Base-by-base conservation (phyloP, 768 basidiomycete species). In the Mrakia gelida region DNA sequence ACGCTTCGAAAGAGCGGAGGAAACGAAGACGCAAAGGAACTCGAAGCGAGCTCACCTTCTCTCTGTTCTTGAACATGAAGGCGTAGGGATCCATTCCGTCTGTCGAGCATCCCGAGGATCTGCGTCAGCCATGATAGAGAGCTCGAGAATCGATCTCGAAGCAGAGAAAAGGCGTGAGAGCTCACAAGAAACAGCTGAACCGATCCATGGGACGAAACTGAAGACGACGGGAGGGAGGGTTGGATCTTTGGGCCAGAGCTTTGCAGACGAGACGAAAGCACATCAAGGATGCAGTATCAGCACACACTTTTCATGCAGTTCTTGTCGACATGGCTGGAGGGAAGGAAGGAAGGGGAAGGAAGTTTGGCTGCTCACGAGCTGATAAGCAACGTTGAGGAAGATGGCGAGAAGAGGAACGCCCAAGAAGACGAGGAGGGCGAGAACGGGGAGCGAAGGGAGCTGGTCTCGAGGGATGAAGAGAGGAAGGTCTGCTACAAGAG, bases 31-130 rank as follows among this genome's bases (percentile, higher is more conserved):
- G 38, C 10, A 52, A 41, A 21, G n/a, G n/a, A 21, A 9, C 9
- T 26, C 76, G 38, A 43, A 65, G 23, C 15, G 45, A 16, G 80
- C 85, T 71, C 52, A 85, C 85, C 82, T 85, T 84, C 30, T 83
- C 85, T 34, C 85, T 88, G 82, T 91, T 92, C 56, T 88, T 85
- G 77, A 90, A 89, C 85, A 95, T 90, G 86, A 98, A 98, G 71
- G 88, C 90, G 81, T 98, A 86, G 0, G 97, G 97, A 84, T 98
- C 94, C 81, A 93, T 91, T 23, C 97, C 97, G 82, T 99, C 98
- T 52, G 87, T 56, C n/a, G n/a, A n/a, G n/a, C n/a, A n/a, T n/a
- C n/a, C n/a, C n/a, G n/a, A n/a, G n/a, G n/a, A n/a, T n/a, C n/a
- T n/a, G n/a, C n/a, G n/a, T n/a, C n/a, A n/a, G n/a, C n/a, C n/a